Evolutionary conservation across 1,284 basidiomycete genomes (phyloP), one percentile per base, ranked within the genome.

Genomic region (Puccinia hordei): DNA sequence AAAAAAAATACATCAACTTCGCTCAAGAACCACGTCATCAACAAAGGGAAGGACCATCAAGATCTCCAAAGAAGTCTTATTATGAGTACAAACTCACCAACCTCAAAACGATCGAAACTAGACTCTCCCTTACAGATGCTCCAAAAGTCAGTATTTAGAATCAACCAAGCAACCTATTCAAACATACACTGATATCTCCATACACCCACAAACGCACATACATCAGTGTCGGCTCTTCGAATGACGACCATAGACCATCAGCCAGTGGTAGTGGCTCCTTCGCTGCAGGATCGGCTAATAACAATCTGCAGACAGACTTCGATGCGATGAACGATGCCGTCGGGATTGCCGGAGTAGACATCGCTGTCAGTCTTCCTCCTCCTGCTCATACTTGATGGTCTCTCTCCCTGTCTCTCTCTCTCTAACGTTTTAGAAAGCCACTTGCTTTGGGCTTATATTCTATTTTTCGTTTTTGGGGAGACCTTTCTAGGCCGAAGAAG

Each of bases 271-370:
- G 73, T 65, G 73, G 73, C 24, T 63, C 73, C 8, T 35, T 33
- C 17, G 6, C 57, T 6, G 10, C 69, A 2, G 69, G 69, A 44
- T 24, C 24, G 69, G 44, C 65, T 30, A 59, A n/a, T 24, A 66
- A 30, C 2, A 77, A 68, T 33, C 13, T 46, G 6, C 63, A 82
- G 57, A 84, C 83, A n/a, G 81, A 85, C 59, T 82, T 85, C 30
- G 72, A 84, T 55, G 78, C 90, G 5, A 84, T 93, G 65, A 93
- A 92, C 81, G 92, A 93, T 84, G 92, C 92, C 1, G 86, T 93
- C 3, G 92, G 92, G 6, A 92, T 91, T 83, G 92, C 92, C 17
- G 92, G 92, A 19, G 91, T 93, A 9, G 92, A 93, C 86, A 86
- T 93, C 51, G 87, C 91, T 84, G 92, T 92, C 83, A 82, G 88